A percentile compares a stretch with the other conserved stretches of the same genome.
These are phyloP conservation scores for Aspergillaceae sp. DNA, from an alignment of 2,329 filamentous ascomycete genomes.

Conservation along the genomic window DNA sequence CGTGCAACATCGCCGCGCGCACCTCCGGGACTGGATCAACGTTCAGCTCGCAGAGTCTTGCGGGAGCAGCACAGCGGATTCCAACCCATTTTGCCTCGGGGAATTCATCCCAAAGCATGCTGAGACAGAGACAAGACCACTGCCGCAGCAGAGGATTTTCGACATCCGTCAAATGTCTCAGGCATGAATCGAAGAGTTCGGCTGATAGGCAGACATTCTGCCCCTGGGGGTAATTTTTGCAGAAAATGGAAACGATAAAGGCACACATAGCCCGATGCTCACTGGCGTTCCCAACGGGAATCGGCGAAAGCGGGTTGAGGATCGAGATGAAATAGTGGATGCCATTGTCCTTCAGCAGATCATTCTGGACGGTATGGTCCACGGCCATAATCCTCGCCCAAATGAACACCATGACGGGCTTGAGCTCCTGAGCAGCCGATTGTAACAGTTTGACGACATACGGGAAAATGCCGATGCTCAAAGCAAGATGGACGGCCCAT, in stretches of 20 bases:
- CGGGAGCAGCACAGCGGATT: slow-evolving; percentile 78
- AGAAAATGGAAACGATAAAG: slow-evolving; percentile 95
- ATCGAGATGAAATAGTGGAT: slow-evolving; percentile 96
- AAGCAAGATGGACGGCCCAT: slow-evolving; percentile 95
- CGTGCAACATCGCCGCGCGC: slow-evolving; percentile 83
- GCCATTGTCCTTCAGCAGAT: slow-evolving; percentile 91
- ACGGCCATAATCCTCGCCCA: slow-evolving; percentile 95
- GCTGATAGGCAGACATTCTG: slow-evolving; percentile 85
- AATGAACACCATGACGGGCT: slow-evolving; percentile 98
- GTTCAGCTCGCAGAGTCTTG: slow-evolving; percentile 68
- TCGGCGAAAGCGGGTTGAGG: slow-evolving; percentile 70
- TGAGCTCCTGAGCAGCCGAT: slow-evolving; percentile 86
- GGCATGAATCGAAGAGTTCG: slow-evolving; percentile 81
- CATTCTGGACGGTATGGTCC: slow-evolving; percentile 84
- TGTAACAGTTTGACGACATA: slow-evolving; percentile 97
- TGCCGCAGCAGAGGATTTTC: slow-evolving; percentile 84
- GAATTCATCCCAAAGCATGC: slow-evolving; percentile 85
- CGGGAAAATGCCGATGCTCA: slow-evolving; percentile 97
- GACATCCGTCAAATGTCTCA: slow-evolving; percentile 72
- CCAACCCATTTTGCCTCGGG: slow-evolving; percentile 92
- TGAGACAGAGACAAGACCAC: slow-evolving; percentile 92
- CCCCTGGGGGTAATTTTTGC: slow-evolving; percentile 85
- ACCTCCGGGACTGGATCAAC: slow-evolving; percentile 88
- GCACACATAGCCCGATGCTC: slow-evolving; percentile 99
- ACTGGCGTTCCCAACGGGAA: slow-evolving; percentile 78